Evolutionary conservation across 129 eudicot species (phyloP).

Genomic region (Tagetes erecta): DNA sequence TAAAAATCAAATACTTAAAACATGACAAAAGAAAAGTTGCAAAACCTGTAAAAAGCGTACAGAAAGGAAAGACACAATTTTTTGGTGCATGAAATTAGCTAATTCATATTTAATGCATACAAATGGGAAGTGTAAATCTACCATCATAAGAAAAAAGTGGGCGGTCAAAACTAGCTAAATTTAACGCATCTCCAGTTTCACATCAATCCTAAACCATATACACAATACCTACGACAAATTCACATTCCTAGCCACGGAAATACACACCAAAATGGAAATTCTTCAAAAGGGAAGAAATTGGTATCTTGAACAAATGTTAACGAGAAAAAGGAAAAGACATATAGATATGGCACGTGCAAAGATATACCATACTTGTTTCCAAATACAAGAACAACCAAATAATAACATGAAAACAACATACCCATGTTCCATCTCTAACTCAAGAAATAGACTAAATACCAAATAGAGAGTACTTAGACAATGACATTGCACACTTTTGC

Average conservation of each 20-base stretch:
- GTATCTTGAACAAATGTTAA: background rate
- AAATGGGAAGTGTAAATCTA: too few species aligned
- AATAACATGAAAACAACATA: conserved; percentile 24
- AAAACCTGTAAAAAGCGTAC: background rate
- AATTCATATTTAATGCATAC: background rate
- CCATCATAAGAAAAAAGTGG: too few species aligned
- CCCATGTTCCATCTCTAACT: conserved; percentile 28
- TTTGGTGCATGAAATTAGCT: background rate
- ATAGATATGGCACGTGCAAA: conserved; percentile 21
- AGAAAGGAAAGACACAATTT: background rate
- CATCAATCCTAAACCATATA: background rate
- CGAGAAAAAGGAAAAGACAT: conserved; percentile 8
- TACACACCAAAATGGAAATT: background rate
- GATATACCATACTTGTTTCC: conserved; percentile 9
- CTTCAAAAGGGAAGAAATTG: background rate
- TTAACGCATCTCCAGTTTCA: background rate
- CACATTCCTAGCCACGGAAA: background rate
- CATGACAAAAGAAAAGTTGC: background rate
- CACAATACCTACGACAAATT: background rate
- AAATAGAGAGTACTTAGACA: conserved; percentile 25
- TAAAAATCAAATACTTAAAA: background rate
- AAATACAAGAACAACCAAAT: conserved; percentile 20
- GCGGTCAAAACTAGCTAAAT: background rate
- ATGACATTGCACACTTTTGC: conserved; percentile 20
- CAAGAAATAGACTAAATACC: conserved; percentile 30